Evolutionary conservation across 306 rosid genomes (phyloP), one percentile per base, ranked within the genome.

Genomic region (Pyrus betulifolia): DNA sequence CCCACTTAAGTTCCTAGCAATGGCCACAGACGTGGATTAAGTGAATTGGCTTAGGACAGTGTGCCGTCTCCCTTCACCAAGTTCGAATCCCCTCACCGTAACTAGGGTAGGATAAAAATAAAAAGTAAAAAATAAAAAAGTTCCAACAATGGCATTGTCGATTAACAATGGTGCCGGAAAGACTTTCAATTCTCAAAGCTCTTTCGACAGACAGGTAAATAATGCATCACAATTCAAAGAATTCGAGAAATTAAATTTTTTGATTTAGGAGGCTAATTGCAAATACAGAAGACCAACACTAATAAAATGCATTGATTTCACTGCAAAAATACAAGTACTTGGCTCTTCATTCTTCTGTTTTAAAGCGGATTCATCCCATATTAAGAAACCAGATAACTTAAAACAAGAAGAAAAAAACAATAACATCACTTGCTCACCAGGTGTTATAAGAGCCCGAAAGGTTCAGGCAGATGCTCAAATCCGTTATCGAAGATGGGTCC

Each of bases 391-490:
- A 76, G 55, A 77, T 70, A 84, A 83, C 79, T 75, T 58, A 79
- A 79, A 78, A 84, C 81, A 64, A 60, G 57, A 71, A 79, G 79
- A 74, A 44, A 64, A 76, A 70, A 40, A 22, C 75, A 61, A 11
- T 22, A 21, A 58, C 63, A 58, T 67, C 80, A 84, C 81, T 79
- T 27, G 30, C 66, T 54, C 68, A 49, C 6, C 55, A 33, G 61
- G 73, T 77, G 88, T 84, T 88, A 92, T 49, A 90, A 86, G 84
- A 89, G 97, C 52, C 93, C 93, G 78, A 90, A 95, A 42, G 99
- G 99, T 77, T 95, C 99, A 11, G 99, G 97, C 74, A 95, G 87
- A 79, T 87, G 69, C 85, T 90, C 99, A 80, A 92, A 92, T 79
- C 99, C 96, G 25, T 84, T 83, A 78, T 92, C 99, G 80, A 95